Evolutionary conservation across 2,329 filamentous ascomycete genomes (phyloP).

Genomic region (Colletotrichum agaves): DNA sequence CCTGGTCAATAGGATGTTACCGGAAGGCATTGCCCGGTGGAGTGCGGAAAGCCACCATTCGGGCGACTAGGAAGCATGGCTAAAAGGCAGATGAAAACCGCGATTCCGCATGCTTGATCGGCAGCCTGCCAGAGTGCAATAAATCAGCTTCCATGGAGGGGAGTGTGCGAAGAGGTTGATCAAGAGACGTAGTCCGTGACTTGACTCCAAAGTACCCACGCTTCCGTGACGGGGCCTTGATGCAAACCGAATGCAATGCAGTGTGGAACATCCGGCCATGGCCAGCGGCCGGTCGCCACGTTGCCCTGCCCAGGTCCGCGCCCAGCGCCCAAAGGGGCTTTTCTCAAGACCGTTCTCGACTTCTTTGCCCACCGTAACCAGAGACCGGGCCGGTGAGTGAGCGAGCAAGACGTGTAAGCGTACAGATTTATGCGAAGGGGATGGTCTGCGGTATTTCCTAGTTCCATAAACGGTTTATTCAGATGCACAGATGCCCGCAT

Average conservation of each 20-base stretch:
- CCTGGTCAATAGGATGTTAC: constrained; percentile 21
- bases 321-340: constrained; percentile 22
- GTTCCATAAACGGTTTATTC: constrained; percentile 8
- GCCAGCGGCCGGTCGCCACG: constrained; percentile 40
- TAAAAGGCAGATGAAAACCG: constrained; percentile 7
- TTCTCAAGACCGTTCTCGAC: constrained; percentile 11
- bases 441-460: constrained; percentile 40
- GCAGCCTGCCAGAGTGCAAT: not conserved
- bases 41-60: constrained; percentile 16
- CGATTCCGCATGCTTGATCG: constrained; percentile 25
- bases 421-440: constrained; percentile 39
- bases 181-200: not conserved
- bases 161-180: constrained; percentile 2
- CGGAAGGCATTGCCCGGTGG: constrained; percentile 22
- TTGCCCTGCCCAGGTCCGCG: constrained; percentile 31
- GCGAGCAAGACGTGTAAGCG: constrained; percentile 18
- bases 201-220: constrained; percentile 13
- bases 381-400: constrained; percentile 15
- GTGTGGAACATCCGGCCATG: constrained; percentile 31
- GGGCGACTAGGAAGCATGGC: not conserved
- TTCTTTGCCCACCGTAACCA: constrained; percentile 12
- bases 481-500: constrained; percentile 14
- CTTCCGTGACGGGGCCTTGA: constrained; percentile 9
- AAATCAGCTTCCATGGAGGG: constrained; percentile 1
- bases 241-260: constrained; percentile 36